Percentiles rank a stretch among this genome's conserved stretches.
Evolutionary conservation across 129 eudicot species (phyloP).

Genomic region (Tanacetum coccineum): DNA sequence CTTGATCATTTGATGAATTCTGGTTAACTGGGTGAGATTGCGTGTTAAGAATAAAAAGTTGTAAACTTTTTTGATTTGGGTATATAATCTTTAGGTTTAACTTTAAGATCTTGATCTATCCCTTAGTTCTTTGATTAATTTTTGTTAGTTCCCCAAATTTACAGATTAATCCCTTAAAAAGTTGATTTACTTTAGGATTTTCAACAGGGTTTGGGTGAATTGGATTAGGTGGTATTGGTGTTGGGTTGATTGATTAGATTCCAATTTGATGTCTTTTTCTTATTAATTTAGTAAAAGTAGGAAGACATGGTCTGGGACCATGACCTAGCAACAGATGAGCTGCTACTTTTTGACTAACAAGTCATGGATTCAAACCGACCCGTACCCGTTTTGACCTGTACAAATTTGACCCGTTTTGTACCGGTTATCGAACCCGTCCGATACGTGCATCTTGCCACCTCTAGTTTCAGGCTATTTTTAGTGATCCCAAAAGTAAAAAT

Average conservation of each 20-base stretch:
- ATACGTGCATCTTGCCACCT: neutral
- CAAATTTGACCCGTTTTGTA: too few relatives aligned
- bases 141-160: neutral
- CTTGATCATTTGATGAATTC: slow-evolving; percentile 4
- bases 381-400: neutral
- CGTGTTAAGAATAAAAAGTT: slow-evolving; percentile 16
- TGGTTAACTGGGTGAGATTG: slow-evolving; percentile 1
- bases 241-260: slow-evolving; percentile 22
- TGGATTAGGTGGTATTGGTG: slow-evolving; percentile 21
- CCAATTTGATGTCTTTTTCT: slow-evolving; percentile 27
- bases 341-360: slow-evolving; percentile 28
- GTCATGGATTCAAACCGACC: slow-evolving; percentile 19
- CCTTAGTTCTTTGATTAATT: neutral
- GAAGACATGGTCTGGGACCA: slow-evolving; percentile 27
- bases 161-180: neutral
- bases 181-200: neutral
- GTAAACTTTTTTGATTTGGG: slow-evolving; percentile 14
- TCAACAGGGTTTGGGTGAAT: slow-evolving; percentile 18
- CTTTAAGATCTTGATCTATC: slow-evolving; percentile 15
- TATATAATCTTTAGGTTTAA: slow-evolving; percentile 7
- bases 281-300: slow-evolving; percentile 23
- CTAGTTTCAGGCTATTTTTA: slow-evolving; percentile 7
- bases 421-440: neutral
- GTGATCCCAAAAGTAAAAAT: slow-evolving; percentile 6
- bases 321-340: slow-evolving; percentile 15